A percentile compares a stretch with the other conserved stretches of the same genome.
phyloP scores from a whole-genome alignment of 148 eudicot genomes.

The Selenicereus undatus region DNA sequence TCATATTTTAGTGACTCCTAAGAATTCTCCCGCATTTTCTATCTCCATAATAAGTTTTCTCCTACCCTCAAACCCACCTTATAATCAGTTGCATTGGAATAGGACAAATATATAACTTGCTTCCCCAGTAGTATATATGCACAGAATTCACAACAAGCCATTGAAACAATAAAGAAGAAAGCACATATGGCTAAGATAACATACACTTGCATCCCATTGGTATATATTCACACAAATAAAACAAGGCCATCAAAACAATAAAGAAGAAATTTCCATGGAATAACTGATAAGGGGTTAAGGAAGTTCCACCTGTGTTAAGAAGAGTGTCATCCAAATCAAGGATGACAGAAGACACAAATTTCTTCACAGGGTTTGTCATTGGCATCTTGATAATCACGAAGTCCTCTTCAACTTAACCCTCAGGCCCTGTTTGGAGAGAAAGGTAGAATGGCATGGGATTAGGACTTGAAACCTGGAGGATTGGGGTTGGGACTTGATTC shows the following conservation, averaged over 20 bases:
- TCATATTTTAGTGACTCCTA: not conserved
- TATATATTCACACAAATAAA: too few species aligned
- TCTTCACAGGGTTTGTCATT: constrained; percentile 40
- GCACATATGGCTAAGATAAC: too few species aligned
- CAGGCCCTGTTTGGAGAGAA: too few species aligned
- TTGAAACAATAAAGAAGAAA: too few species aligned
- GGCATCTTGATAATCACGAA: constrained; percentile 29
- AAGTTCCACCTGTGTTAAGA: constrained; percentile 54
- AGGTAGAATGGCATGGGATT: too few species aligned
- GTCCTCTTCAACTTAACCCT: not conserved
- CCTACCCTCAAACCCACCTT: not conserved
- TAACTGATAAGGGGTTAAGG: not conserved
- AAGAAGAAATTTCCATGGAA: not conserved
- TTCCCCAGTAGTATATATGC: not conserved
- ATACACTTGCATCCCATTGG: not conserved
- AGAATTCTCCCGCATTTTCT: not conserved
- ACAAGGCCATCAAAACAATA: not conserved
- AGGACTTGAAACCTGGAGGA: too few species aligned
- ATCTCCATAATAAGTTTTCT: too few species aligned
- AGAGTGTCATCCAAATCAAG: constrained; percentile 82
- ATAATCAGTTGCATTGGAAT: not conserved
- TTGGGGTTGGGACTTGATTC: too few species aligned
- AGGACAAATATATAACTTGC: not conserved
- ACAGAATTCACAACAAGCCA: not conserved
- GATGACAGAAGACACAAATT: constrained; percentile 55